Conservation (phyloP, 768 basidiomycete genomes). For the Filobasidium floriforme region DNA sequence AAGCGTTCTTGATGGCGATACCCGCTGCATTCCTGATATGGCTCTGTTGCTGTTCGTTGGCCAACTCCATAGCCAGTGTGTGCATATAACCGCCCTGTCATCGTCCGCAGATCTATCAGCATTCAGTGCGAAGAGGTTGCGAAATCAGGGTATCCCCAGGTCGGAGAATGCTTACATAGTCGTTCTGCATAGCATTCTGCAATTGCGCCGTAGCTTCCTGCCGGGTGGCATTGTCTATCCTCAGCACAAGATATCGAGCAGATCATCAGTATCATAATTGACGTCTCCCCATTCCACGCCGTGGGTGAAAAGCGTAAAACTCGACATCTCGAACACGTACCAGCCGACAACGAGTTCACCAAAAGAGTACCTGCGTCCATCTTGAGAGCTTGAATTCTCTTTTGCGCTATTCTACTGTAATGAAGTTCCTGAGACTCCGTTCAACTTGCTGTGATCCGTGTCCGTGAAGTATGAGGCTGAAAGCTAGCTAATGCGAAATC, state of each 20-base stretch:
- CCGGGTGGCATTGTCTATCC: conserved; percentile 76
- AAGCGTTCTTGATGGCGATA: conserved; percentile 89
- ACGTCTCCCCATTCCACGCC: neutral
- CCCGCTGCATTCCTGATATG: conserved; percentile 92
- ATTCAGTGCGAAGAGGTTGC: conserved; percentile 13
- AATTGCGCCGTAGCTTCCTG: conserved; percentile 84
- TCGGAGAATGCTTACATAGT: conserved; percentile 63
- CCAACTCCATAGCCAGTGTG: conserved; percentile 77
- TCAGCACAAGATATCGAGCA: neutral
- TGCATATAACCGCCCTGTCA: conserved; percentile 80
- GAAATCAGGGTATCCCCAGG: conserved; percentile 2
- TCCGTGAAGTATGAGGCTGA: too few species aligned
- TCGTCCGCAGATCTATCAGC: conserved; percentile 7
- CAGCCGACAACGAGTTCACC: conserved; percentile 82
- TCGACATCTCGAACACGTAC: conserved; percentile 46
- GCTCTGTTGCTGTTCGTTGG: conserved; percentile 60
- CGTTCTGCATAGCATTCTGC: conserved; percentile 73
- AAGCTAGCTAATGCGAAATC: too few species aligned
- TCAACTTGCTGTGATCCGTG: too few species aligned
- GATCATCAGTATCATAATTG: neutral
- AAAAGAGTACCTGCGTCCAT: conserved; percentile 91
- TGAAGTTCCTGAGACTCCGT: too few species aligned
- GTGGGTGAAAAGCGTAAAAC: neutral
- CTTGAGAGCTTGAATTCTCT: neutral
- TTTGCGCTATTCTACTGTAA: neutral